Evolutionary conservation across 805 yeast genomes (phyloP).

Genomic region (Cyberlindnera euphorbiae): DNA sequence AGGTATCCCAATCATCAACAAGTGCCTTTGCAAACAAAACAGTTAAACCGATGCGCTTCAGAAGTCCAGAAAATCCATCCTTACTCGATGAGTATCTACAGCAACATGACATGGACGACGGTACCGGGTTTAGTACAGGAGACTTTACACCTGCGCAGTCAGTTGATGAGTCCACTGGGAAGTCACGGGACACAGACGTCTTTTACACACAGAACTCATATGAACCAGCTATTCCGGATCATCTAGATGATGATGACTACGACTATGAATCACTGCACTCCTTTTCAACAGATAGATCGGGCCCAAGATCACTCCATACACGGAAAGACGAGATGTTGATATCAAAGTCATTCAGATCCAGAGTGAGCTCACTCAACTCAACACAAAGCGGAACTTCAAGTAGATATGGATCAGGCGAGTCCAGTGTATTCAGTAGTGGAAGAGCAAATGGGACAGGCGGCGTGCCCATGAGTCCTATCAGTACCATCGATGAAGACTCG

Average conservation of each 20-base stretch:
- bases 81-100: too few relatives aligned
- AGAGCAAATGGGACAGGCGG: constrained; percentile 8
- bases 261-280: constrained; percentile 17
- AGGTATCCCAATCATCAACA: too few relatives aligned
- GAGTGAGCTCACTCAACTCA: constrained; percentile 13
- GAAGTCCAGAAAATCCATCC: too few relatives aligned
- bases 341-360: constrained; percentile 18
- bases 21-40: too few relatives aligned
- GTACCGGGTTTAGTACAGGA: too few relatives aligned
- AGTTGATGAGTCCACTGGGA: too few relatives aligned
- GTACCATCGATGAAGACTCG: constrained; percentile 20
- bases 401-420: constrained; percentile 6
- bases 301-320: constrained; percentile 6
- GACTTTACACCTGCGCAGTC: too few relatives aligned
- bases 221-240: constrained; percentile 10
- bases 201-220: too few relatives aligned
- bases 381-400: constrained; percentile 1
- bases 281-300: constrained; percentile 10
- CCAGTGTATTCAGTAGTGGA: constrained; percentile 17
- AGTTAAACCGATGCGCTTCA: too few relatives aligned
- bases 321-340: constrained; percentile 13
- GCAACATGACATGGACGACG: too few relatives aligned
- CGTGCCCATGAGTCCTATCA: constrained; percentile 18
- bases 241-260: constrained; percentile 19
- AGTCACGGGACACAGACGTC: too few relatives aligned